Base-by-base conservation (phyloP, 2,329 filamentous ascomycete genomes). In the Ampelomyces quisqualis region DNA sequence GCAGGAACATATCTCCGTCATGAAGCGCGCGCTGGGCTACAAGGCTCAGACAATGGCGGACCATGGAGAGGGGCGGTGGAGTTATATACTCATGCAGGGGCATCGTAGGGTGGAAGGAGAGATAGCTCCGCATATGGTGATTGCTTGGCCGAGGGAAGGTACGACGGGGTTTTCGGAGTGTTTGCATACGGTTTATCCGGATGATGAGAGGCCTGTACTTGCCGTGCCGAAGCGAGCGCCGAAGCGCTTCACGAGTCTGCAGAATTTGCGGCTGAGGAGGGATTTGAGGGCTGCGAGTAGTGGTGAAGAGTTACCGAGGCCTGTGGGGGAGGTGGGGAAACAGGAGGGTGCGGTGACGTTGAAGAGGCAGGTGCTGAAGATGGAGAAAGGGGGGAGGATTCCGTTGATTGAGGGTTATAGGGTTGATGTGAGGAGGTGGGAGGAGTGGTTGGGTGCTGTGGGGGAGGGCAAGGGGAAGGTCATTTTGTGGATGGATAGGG, bases 401-500 rank as follows among this genome's bases (percentile, higher is more conserved):
- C 60, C 60, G 18, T 35, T 62, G 32, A 32, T 62, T 15, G 55
- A 62, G 36, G 52, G 48, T 17, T 53, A 39, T 18, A 42, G 48
- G 22, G 49, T 56, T 5, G 53, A 63, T 45, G 30, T 51, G 5
- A 15, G 2, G 5, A 34, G 35, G 8, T 62, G 55, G 33, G 39
- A 30, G 30, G 34, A 17, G 2, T 58, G 53, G 40, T 22, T 58
- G 38, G 53, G 53, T 21, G 57, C 54, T 11, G 52, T 60, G 24
- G 58, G 48, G 1, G 43, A n/a, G 43, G 60, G 60, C 1, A 5
- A 32, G 24, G 60, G 53, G 4, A 58, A 60, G 46, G 26, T 60
- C 7, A 43, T 62, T 10, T 24, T 59, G 65, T 81, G 52, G 52
- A 46, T 29, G 34, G 43, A 53, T 33, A 42, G 15, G 9, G 40